A percentile compares a stretch with the other conserved stretches of the same genome.
Conservation (phyloP, 805 yeast genomes). For the Candida pini region DNA sequence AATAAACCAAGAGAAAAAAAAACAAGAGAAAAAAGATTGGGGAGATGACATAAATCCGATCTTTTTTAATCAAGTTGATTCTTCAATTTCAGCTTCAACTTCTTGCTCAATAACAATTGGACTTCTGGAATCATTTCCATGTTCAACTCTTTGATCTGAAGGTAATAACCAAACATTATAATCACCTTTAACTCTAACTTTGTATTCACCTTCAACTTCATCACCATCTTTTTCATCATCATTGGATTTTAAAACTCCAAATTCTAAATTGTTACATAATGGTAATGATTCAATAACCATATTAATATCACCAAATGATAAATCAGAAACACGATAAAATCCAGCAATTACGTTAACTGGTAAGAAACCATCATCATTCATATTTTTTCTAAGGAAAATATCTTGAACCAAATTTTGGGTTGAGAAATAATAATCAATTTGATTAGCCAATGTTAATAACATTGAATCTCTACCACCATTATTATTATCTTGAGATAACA, state of each 20-base stretch:
- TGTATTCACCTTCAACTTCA: conserved; percentile 16
- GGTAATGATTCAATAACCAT: conserved; percentile 52
- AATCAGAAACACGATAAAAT: conserved; percentile 70
- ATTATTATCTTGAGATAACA: no score
- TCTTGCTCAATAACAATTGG: conserved; percentile 8
- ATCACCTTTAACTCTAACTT: conserved; percentile 54
- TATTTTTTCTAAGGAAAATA: conserved; percentile 70
- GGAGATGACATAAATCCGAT: no score
- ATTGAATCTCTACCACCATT: conserved; percentile 16
- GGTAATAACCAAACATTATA: conserved; percentile 70
- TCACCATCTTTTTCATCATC: conserved; percentile 31
- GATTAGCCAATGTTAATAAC: conserved; percentile 35
- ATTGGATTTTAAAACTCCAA: conserved; percentile 30
- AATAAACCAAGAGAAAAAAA: no score
- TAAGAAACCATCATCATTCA: conserved; percentile 74
- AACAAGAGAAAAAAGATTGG: neutral
- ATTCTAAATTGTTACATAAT: conserved; percentile 41
- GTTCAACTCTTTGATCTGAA: conserved; percentile 37
- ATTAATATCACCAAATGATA: conserved; percentile 50
- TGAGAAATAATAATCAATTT: conserved; percentile 87
- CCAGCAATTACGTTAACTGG: conserved; percentile 55
- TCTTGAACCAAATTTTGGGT: conserved; percentile 84
- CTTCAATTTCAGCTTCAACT: neutral
- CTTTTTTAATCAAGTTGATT: no score
- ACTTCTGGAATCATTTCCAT: conserved; percentile 34